Base-by-base conservation (phyloP, 768 basidiomycete genomes). In the Lentinula raphanica region DNA sequence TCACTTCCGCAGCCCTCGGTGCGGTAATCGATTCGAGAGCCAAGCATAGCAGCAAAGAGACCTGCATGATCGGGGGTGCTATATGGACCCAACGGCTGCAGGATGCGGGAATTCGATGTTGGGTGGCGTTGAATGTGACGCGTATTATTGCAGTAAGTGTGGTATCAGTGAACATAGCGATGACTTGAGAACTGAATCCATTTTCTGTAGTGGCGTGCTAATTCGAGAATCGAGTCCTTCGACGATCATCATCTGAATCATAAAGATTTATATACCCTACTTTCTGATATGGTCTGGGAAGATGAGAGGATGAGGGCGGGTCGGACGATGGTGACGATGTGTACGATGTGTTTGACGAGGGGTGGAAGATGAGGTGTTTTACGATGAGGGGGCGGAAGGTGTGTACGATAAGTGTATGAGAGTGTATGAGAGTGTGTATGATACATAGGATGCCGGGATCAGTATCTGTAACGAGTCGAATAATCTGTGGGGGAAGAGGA, bases 391-490 rank as follows among this genome's bases (percentile, higher is more conserved):
- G n/a, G 13, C 12, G 2, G 38, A 17, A 39, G 5, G 38, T 39
- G 38, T 39, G 38, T 39, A 39, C 38, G 38, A 15, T 39, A n/a
- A 13, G 32, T 35, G 9, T n/a, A n/a, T n/a, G n/a, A n/a, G n/a
- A n/a, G n/a, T n/a, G n/a, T n/a, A n/a, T n/a, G n/a, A n/a, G n/a
- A n/a, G n/a, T n/a, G 32, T 40, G 39, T 40, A 40, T 5, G 15
- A 40, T 40, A 40, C 15, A 1, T 17, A n/a, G 12, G 12, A 12
- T 12, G 42, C 8, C 19, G 42, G 21, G 19, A 44, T 12, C 23
- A 90, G 71, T 91, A 90, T 63, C 87, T 80, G 75, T 90, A 88
- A 31, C 90, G 80, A 6, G 90, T 92, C 19, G 90, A 91, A 66
- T 92, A 92, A 67, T 92, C 90, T 90, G 23, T 59, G 55, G 35